These are phyloP conservation scores for Salix exigua DNA, from an alignment of 345 rosid species.

Conservation along the genomic window DNA sequence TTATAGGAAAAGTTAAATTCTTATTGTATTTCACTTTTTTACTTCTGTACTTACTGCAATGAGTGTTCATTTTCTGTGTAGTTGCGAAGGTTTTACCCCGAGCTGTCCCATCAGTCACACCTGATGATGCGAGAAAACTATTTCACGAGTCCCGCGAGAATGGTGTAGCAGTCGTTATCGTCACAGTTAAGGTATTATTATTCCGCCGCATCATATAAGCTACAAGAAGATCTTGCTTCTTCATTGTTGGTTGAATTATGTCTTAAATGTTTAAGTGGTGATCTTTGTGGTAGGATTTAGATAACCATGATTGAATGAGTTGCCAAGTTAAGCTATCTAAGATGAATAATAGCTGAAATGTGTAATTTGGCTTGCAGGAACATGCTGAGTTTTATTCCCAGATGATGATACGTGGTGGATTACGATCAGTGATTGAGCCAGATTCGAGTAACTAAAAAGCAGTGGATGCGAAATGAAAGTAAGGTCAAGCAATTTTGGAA, in stretches of 20 bases:
- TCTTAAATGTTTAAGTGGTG: background rate
- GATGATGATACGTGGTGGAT: constrained; percentile 35
- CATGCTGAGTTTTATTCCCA: constrained; percentile 34
- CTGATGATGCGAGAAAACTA: constrained; percentile 31
- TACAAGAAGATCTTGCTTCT: background rate
- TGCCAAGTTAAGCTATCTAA: background rate
- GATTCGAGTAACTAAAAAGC: constrained; percentile 9
- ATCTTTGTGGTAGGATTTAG: background rate
- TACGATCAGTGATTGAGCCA: constrained; percentile 27
- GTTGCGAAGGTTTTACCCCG: constrained; percentile 31
- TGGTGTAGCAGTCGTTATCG: constrained; percentile 28
- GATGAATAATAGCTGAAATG: background rate
- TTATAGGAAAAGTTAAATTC: background rate
- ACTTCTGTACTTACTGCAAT: background rate
- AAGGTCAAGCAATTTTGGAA: background rate
- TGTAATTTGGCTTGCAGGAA: constrained; percentile 15
- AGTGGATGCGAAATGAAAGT: background rate
- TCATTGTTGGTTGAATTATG: background rate
- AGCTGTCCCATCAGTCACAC: constrained; percentile 31
- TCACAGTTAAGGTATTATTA: constrained; percentile 31
- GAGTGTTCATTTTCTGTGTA: constrained; percentile 2
- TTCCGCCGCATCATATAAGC: background rate
- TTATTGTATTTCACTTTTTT: background rate
- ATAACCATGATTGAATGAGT: background rate
- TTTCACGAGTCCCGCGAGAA: constrained; percentile 27